Conservation (phyloP, 495 filamentous ascomycete species). For the Penicillium cataractarum region DNA sequence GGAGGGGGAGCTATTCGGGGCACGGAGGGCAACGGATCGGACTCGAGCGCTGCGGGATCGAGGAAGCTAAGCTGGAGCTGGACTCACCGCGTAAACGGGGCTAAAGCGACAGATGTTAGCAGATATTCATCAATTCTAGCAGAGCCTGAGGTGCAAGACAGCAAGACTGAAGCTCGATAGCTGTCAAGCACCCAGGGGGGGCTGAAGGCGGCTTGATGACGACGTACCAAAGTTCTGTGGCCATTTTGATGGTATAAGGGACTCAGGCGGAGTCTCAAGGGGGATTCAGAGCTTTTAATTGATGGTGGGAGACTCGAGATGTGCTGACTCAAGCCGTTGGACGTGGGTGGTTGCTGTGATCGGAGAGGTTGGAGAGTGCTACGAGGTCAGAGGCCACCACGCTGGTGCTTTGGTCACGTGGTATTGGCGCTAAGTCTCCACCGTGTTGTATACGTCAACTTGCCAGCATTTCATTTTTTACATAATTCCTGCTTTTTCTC, state of each 20-base stretch:
- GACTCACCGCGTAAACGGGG: constrained; percentile 98
- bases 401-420: constrained; percentile 42
- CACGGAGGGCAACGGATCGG: constrained; percentile 20
- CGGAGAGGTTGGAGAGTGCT: constrained; percentile 38
- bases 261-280: constrained; percentile 17
- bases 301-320: constrained; percentile 26
- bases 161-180: constrained; percentile 32
- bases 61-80: constrained; percentile 53
- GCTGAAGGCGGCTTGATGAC: constrained; percentile 38
- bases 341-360: constrained; percentile 36
- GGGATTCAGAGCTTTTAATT: constrained; percentile 21
- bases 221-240: constrained; percentile 69
- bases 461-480: not conserved
- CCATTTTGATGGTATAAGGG: constrained; percentile 51
- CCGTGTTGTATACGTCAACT: constrained; percentile 9
- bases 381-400: constrained; percentile 49
- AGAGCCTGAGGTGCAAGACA: constrained; percentile 11
- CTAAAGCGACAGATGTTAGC: constrained; percentile 58
- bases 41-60: constrained; percentile 5
- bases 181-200: constrained; percentile 32
- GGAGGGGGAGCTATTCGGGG: constrained; percentile 22
- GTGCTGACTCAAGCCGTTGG: constrained; percentile 31
- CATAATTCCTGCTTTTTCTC: not conserved
- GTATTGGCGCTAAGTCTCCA: constrained; percentile 37
- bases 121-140: constrained; percentile 23